A percentile compares a stretch with the other conserved stretches of the same genome.
Conservation (phyloP, 1,284 basidiomycete genomes). For the Microstroma glucosiphilum region DNA sequence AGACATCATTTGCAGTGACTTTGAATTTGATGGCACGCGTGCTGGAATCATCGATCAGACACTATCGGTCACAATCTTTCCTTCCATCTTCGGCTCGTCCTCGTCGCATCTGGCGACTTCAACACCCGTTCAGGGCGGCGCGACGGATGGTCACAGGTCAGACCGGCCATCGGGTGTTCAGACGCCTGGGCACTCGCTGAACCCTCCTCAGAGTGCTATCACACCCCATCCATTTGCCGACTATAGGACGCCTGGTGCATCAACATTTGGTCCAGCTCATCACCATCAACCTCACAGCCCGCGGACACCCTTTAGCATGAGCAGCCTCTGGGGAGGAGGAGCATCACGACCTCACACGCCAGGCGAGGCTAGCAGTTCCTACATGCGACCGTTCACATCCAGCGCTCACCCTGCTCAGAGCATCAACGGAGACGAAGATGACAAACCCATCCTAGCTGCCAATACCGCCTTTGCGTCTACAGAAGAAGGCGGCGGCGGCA, state of each 20-base stretch:
- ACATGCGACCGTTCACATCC: slow-evolving; percentile 27
- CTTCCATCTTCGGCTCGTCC: slow-evolving; percentile 35
- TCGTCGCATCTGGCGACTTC: not conserved
- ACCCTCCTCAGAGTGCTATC: slow-evolving; percentile 14
- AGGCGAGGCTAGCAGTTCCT: slow-evolving; percentile 16
- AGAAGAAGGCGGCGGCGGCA: slow-evolving; percentile 22
- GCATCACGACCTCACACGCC: slow-evolving; percentile 36
- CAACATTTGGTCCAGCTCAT: not conserved
- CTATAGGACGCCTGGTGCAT: slow-evolving; percentile 17
- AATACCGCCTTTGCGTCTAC: slow-evolving; percentile 24
- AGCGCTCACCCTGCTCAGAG: slow-evolving; percentile 19
- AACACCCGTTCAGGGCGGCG: not conserved
- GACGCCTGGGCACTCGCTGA: no score
- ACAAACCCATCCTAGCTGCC: slow-evolving; percentile 10
- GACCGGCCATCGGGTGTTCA: not conserved
- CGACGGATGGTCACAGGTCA: slow-evolving; percentile 2
- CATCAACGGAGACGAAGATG: slow-evolving; percentile 38
- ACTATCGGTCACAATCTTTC: slow-evolving; percentile 44
- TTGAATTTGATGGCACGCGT: slow-evolving; percentile 48
- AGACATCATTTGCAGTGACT: slow-evolving; percentile 50
- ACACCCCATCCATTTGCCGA: slow-evolving; percentile 47
- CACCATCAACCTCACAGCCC: slow-evolving; percentile 20
- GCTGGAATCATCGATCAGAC: slow-evolving; percentile 52
- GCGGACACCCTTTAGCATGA: slow-evolving; percentile 34
- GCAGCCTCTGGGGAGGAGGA: slow-evolving; percentile 30